A percentile compares a stretch with the other conserved stretches of the same genome.
phyloP scores from a whole-genome alignment of 1,284 basidiomycete genomes.

The Mycosarcoma mackinlayi region DNA sequence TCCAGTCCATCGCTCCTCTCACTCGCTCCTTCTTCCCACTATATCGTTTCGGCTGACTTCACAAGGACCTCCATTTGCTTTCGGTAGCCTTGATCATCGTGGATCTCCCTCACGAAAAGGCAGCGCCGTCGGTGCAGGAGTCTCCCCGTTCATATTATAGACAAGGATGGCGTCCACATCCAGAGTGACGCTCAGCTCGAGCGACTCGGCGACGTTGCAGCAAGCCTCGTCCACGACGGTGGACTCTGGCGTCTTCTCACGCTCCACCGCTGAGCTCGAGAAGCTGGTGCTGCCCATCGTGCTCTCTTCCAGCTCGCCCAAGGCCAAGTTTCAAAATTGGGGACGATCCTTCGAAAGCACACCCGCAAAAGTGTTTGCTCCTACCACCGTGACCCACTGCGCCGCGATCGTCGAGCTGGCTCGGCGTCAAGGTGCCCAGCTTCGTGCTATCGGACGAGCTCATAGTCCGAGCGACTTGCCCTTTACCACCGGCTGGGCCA shows the following conservation, averaged over 20 bases:
- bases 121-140: too few relatives aligned
- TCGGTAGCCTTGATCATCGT: too few relatives aligned
- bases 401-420: constrained; percentile 85
- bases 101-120: neutral
- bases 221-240: constrained; percentile 7
- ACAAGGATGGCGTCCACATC: constrained; percentile 39
- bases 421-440: constrained; percentile 76
- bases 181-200: constrained; percentile 20
- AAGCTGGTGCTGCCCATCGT: constrained; percentile 29
- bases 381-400: constrained; percentile 79
- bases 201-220: constrained; percentile 1
- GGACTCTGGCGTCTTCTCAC: constrained; percentile 27
- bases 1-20: neutral
- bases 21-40: neutral
- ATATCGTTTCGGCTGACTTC: too few relatives aligned
- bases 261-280: constrained; percentile 29
- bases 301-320: constrained; percentile 35
- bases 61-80: too few relatives aligned
- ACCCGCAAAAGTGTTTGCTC: constrained; percentile 77
- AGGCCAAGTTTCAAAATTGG: constrained; percentile 71
- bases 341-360: constrained; percentile 71
- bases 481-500: constrained; percentile 63
- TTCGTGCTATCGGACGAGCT: constrained; percentile 87
- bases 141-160: too few relatives aligned
- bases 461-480: constrained; percentile 90